Evolutionary conservation across 257 asterid species (phyloP), one percentile per base, ranked within the genome.

Genomic region (Solanum arcanum): DNA sequence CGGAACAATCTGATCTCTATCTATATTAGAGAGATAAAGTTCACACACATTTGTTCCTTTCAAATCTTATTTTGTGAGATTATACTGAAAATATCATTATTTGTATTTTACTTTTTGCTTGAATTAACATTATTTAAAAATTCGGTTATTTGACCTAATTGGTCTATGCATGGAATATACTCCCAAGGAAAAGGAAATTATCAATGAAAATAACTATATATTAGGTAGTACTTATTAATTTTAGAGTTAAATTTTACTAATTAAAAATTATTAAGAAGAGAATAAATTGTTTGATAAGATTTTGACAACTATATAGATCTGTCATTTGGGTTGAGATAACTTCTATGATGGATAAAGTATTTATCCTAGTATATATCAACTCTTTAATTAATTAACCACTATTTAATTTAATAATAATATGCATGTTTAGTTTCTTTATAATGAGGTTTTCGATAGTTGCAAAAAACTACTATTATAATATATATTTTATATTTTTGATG

Each of bases 271-370:
- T 25, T 76, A 78, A 68, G 41, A 29, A 13, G 41, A 78, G 41
- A 78, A 78, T 78, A 15, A 18, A 78, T 46, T 25, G 64, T 46
- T 9, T 27, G 64, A 27, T 27, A 46, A 46, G 84, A 78, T 78
- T 78, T 27, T 78, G 62, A 46, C 84, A 46, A 60, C 84, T 3
- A 25, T 78, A 25, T 44, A 44, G 83, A n/a, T 77, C 46, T 73
- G 49, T 72, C 42, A 70, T 70, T 4, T 69, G 10, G 75, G 46
- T 76, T 76, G 83, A 76, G 60, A 76, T 76, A 21, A 16, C 83
- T 41, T 76, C 60, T 76, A 76, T 76, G 31, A 13, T 76, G 60
- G 60, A 76, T n/a, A 42, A n/a, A 42, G 60, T 76, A 76, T 76
- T 9, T 76, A 76, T 76, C 59, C 35, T 41, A 74, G 20, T 39